A percentile compares a stretch with the other conserved stretches of the same genome.
Conservation (phyloP, 106 monocot genomes). For the Triglochin maritima region DNA sequence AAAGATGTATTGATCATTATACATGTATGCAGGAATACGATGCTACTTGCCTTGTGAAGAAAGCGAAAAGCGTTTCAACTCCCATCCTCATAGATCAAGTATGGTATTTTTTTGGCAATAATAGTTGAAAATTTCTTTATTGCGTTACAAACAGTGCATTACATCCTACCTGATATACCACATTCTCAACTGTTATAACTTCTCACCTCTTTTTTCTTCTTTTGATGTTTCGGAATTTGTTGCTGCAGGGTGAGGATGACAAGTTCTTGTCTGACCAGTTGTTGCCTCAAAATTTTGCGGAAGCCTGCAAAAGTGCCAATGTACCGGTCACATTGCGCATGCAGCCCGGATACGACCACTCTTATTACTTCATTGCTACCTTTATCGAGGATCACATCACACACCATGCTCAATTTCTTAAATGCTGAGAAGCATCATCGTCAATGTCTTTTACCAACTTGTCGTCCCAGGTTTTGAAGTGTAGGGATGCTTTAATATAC, state of each 20-base stretch:
- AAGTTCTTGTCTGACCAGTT: constrained; percentile 79
- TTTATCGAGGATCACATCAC: constrained; percentile 84
- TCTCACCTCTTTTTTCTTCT: not conserved
- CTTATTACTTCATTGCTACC: constrained; percentile 84
- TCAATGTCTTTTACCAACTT: no score
- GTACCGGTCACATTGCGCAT: constrained; percentile 49
- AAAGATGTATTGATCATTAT: not conserved
- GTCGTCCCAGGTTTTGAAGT: no score
- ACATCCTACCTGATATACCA: no score
- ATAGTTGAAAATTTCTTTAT: not conserved
- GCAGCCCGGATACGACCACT: constrained; percentile 93
- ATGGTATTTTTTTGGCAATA: not conserved
- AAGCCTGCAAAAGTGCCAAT: constrained; percentile 43
- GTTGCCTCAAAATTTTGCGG: constrained; percentile 57
- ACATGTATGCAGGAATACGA: constrained; percentile 65
- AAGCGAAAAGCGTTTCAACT: constrained; percentile 39
- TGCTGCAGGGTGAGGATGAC: constrained; percentile 66
- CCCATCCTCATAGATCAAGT: constrained; percentile 96
- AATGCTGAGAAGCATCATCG: constrained; percentile 2
- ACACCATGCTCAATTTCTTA: constrained; percentile 70
- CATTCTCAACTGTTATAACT: not conserved
- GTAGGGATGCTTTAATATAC: no score
- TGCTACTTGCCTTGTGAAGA: constrained; percentile 66
- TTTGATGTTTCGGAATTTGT: not conserved
- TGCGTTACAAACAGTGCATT: not conserved